These are phyloP conservation scores for Penicillium bialowiezense DNA, from an alignment of 495 filamentous ascomycete genomes.

Conservation along the genomic window DNA sequence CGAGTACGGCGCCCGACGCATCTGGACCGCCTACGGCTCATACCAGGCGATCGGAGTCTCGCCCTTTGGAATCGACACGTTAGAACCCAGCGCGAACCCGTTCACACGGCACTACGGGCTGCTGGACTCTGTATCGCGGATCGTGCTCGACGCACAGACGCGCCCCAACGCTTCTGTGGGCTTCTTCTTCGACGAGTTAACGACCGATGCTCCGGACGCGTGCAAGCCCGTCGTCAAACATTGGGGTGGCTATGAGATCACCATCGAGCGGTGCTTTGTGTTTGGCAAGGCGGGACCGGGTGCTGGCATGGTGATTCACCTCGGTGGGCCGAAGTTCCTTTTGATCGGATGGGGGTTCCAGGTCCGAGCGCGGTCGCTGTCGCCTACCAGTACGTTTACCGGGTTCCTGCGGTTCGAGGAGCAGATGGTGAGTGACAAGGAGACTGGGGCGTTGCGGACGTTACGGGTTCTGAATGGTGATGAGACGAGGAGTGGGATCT, in stretches of 20 bases:
- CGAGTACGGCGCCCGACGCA: conserved; percentile 44
- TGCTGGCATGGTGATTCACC: conserved; percentile 45
- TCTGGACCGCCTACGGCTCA: conserved; percentile 42
- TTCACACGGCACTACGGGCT: conserved; percentile 42
- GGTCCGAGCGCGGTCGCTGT: conserved; percentile 27
- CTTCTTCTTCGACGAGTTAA: conserved; percentile 50
- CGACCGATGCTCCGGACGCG: conserved; percentile 15
- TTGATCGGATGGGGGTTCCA: conserved; percentile 49
- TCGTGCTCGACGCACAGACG: conserved; percentile 42
- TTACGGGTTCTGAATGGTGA: conserved; percentile 45
- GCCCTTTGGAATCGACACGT: conserved; percentile 48
- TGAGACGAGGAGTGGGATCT: conserved; percentile 46
- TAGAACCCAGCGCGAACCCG: conserved; percentile 29
- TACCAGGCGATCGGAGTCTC: conserved; percentile 41
- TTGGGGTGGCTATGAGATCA: conserved; percentile 31
- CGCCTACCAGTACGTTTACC: conserved; percentile 33
- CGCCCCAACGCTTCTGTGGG: conserved; percentile 34
- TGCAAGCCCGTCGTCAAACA: conserved; percentile 19
- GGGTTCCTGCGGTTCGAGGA: conserved; percentile 44
- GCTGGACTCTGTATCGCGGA: conserved; percentile 27
- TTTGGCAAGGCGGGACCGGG: conserved; percentile 43
- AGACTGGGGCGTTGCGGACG: conserved; percentile 34
- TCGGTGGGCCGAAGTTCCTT: conserved; percentile 36
- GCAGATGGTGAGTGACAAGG: conserved; percentile 32
- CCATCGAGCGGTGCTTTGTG: conserved; percentile 45